Evolutionary conservation across 2,329 filamentous ascomycete genomes (phyloP).

Genomic region (Colletotrichum filicis): DNA sequence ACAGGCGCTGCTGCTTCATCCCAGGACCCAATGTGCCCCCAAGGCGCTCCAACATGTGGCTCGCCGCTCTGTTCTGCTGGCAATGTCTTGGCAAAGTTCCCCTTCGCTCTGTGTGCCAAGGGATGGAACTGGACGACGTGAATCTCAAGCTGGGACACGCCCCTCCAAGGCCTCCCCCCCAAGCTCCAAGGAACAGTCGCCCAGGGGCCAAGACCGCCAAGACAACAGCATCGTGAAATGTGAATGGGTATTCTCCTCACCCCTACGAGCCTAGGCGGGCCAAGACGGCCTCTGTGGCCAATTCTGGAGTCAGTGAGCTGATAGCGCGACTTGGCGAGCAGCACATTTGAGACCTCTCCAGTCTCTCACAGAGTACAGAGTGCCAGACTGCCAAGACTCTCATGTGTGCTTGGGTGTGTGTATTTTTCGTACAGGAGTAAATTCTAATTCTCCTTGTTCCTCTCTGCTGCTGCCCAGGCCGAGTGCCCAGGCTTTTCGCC

Average conservation of each 20-base stretch:
- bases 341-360: constrained; percentile 12
- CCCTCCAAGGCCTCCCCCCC: not conserved
- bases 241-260: not conserved
- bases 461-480: not conserved
- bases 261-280: constrained; percentile 12
- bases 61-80: not conserved
- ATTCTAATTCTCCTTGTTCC: not conserved
- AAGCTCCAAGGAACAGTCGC: not conserved
- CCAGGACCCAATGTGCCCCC: not conserved
- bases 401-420: not conserved
- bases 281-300: constrained; percentile 28
- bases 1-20: not conserved
- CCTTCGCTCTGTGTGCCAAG: not conserved
- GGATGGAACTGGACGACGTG: not conserved
- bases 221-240: constrained; percentile 11
- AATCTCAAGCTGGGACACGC: not conserved
- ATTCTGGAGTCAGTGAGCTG: constrained; percentile 31
- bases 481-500: not conserved
- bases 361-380: not conserved
- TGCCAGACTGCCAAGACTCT: not conserved
- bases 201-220: constrained; percentile 12
- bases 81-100: not conserved
- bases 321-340: constrained; percentile 31
- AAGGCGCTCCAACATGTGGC: not conserved
- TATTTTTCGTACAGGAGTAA: not conserved